Conservation (phyloP, 352 stramenopile genomes). For the Phytophthora pinifolia region DNA sequence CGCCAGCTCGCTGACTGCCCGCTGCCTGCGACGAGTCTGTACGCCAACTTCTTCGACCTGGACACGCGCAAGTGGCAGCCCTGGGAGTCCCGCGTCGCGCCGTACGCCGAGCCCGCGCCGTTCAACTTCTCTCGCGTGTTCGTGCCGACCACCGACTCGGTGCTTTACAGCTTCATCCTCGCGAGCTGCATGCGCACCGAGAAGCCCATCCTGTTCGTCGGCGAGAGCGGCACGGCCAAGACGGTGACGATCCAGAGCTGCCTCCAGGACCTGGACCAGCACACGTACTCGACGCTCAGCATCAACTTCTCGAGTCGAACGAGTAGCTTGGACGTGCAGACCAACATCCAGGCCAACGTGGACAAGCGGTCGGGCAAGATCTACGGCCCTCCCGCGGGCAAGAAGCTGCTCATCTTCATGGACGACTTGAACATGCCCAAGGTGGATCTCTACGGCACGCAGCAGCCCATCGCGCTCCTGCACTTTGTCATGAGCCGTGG, state of each 20-base stretch:
- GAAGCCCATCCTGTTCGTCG: constrained; percentile 92
- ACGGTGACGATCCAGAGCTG: constrained; percentile 96
- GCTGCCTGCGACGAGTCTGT: constrained; percentile 81
- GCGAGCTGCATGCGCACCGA: constrained; percentile 85
- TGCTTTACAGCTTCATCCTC: constrained; percentile 93
- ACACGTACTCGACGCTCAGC: constrained; percentile 66
- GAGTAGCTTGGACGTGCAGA: constrained; percentile 93
- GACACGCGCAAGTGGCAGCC: constrained; percentile 90
- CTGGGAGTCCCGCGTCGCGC: constrained; percentile 85
- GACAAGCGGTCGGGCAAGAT: constrained; percentile 95
- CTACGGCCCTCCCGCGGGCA: constrained; percentile 92
- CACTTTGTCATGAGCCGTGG: constrained; percentile 93
- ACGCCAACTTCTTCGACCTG: constrained; percentile 90
- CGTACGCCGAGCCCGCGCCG: constrained; percentile 91
- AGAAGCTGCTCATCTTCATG: constrained; percentile 95
- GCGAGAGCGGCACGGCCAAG: constrained; percentile 94
- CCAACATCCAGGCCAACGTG: constrained; percentile 94
- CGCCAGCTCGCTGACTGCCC: constrained; percentile 80
- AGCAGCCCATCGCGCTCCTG: constrained; percentile 94
- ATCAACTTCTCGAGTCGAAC: constrained; percentile 96
- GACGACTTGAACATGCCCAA: constrained; percentile 98
- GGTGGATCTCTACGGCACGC: constrained; percentile 95
- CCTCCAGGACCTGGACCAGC: constrained; percentile 75
- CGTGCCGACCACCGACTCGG: constrained; percentile 94
- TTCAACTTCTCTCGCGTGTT: constrained; percentile 96